phyloP scores from a whole-genome alignment of 169 alveolate genomes.

The Plasmodium adleri region DNA sequence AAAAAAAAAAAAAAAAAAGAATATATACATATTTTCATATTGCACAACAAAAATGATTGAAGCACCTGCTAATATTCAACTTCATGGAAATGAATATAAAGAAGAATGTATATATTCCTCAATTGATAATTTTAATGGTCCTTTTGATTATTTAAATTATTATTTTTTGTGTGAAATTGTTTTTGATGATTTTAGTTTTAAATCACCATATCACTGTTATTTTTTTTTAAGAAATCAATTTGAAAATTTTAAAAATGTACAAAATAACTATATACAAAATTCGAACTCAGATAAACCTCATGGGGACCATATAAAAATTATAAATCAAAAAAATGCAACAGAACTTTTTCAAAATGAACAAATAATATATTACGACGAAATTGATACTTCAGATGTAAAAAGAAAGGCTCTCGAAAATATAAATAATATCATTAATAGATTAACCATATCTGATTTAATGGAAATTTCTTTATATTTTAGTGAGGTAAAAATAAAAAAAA shows the following conservation, averaged over 20 bases:
- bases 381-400: conserved; percentile 16
- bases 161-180: conserved; percentile 66
- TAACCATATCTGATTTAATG: conserved; percentile 44
- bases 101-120: conserved; percentile 76
- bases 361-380: conserved; percentile 42
- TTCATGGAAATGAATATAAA: conserved; percentile 62
- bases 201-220: conserved; percentile 75
- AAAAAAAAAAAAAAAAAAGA: too few relatives aligned
- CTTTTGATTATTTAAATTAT: conserved; percentile 47
- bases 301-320: conserved; percentile 19
- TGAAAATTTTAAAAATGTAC: conserved; percentile 28
- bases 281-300: not conserved
- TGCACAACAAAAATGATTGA: conserved; percentile 26
- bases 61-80: not conserved
- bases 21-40: too few relatives aligned
- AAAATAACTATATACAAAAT: conserved; percentile 25
- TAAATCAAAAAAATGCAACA: conserved; percentile 35
- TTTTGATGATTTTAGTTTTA: conserved; percentile 64
- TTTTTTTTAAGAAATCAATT: conserved; percentile 61
- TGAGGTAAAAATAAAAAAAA: conserved; percentile 32
- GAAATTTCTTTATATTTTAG: conserved; percentile 47
- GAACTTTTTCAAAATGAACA: conserved; percentile 44
- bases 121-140: conserved; percentile 76
- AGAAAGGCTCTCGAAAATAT: conserved; percentile 22
- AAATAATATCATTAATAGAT: conserved; percentile 31